Percentiles rank a stretch among this genome's conserved stretches.
phyloP scores from a whole-genome alignment of 2,329 filamentous ascomycete species.

The Verticillium longisporum region DNA sequence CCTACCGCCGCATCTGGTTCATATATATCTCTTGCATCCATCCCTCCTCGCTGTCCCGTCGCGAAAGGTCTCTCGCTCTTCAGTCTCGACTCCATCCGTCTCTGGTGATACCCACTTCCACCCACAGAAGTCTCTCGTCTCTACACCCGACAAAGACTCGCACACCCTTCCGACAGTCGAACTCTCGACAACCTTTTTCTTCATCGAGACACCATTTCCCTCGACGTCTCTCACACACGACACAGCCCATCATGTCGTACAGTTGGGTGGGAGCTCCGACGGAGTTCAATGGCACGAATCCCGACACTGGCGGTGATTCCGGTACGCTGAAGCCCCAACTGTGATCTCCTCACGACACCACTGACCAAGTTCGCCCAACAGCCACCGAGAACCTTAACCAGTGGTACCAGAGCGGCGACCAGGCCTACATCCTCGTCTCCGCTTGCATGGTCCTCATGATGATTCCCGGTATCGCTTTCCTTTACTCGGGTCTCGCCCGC shows the following conservation, averaged over 20 bases:
- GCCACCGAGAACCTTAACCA: conserved; percentile 86
- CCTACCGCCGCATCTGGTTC: neutral
- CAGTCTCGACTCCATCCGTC: neutral
- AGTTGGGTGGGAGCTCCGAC: conserved; percentile 50
- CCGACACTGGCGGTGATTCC: conserved; percentile 66
- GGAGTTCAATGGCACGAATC: conserved; percentile 57
- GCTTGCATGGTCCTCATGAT: conserved; percentile 94
- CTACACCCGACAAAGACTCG: neutral
- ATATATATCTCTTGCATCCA: conserved; percentile 3
- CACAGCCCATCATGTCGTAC: conserved; percentile 46
- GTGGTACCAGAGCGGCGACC: conserved; percentile 88
- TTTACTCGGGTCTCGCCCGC: conserved; percentile 95
- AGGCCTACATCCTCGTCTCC: conserved; percentile 85
- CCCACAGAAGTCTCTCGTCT: neutral
- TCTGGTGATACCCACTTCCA: neutral
- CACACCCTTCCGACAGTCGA: neutral
- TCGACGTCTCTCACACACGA: neutral
- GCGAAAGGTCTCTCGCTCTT: neutral
- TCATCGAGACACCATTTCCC: neutral
- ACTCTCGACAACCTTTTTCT: neutral
- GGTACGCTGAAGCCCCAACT: conserved; percentile 44
- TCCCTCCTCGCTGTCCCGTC: neutral
- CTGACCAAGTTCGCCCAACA: conserved; percentile 26
- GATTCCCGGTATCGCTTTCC: conserved; percentile 92
- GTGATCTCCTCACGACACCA: neutral